phyloP scores from a whole-genome alignment of 129 eudicot genomes.

The Dittrichia graveolens region DNA sequence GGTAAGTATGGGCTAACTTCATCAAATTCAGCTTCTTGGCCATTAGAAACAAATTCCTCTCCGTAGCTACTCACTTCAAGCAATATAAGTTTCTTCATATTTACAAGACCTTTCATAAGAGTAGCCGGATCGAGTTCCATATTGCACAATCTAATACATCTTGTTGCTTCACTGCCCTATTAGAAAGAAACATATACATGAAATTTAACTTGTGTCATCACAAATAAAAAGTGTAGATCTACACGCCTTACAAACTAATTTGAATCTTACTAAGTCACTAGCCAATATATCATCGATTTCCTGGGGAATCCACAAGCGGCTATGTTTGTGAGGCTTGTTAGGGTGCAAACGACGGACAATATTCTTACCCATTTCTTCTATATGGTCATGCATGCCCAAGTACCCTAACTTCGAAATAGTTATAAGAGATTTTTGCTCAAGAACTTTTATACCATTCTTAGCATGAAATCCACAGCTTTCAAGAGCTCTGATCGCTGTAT shows the following conservation, averaged over 20 bases:
- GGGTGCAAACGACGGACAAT: conserved; percentile 2
- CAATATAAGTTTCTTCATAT: background rate
- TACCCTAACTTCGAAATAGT: background rate
- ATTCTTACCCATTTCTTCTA: conserved; percentile 22
- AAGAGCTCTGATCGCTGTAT: background rate
- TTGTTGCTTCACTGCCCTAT: conserved; percentile 17
- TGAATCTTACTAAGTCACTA: background rate
- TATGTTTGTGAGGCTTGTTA: conserved; percentile 1
- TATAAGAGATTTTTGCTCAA: conserved; percentile 24
- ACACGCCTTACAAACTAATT: background rate
- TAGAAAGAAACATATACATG: background rate
- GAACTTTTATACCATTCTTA: background rate
- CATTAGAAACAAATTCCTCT: too few relatives aligned
- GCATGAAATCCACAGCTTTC: conserved; percentile 23
- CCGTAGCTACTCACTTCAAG: background rate
- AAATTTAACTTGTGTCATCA: background rate
- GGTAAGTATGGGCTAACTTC: background rate
- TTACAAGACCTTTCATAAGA: conserved; percentile 13
- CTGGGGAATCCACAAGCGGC: background rate
- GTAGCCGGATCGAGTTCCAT: background rate
- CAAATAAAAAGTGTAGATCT: background rate
- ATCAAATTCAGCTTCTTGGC: background rate
- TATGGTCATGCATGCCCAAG: conserved; percentile 16
- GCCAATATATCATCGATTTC: conserved; percentile 10
- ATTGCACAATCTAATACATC: background rate